Conservation (phyloP, 352 stramenopile species). For the Globisporangium spiculum region DNA sequence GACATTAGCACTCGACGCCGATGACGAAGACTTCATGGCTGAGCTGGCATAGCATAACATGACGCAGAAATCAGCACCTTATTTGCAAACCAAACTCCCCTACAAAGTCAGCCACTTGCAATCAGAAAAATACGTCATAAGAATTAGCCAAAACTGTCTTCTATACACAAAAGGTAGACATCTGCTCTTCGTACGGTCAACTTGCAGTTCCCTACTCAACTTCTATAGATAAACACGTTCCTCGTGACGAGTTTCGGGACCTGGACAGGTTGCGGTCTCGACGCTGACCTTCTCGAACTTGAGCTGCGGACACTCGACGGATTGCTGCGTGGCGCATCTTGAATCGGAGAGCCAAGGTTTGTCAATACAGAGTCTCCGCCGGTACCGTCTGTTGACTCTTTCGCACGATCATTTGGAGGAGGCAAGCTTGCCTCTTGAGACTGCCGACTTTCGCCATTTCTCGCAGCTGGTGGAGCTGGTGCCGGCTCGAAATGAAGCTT, state of each 20-base stretch:
- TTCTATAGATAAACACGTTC: constrained; percentile 25
- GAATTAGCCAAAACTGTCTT: constrained; percentile 10
- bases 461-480: neutral
- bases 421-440: neutral
- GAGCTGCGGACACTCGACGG: constrained; percentile 15
- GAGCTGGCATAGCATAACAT: neutral
- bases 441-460: neutral
- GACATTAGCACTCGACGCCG: neutral
- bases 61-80: constrained; percentile 2
- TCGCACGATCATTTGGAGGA: constrained; percentile 4
- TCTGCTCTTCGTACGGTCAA: neutral
- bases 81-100: neutral
- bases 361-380: neutral
- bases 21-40: constrained; percentile 14
- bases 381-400: neutral
- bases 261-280: constrained; percentile 8
- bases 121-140: constrained; percentile 2
- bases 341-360: constrained; percentile 1
- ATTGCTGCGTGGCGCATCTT: constrained; percentile 11
- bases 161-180: neutral
- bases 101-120: neutral
- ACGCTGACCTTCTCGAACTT: constrained; percentile 2
- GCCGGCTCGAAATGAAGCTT: constrained; percentile 12
- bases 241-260: constrained; percentile 16
- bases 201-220: constrained; percentile 6